Percentiles rank a stretch among this genome's conserved stretches.
phyloP scores from a whole-genome alignment of 2,329 filamentous ascomycete species.

The Microdochium bolleyi region DNA sequence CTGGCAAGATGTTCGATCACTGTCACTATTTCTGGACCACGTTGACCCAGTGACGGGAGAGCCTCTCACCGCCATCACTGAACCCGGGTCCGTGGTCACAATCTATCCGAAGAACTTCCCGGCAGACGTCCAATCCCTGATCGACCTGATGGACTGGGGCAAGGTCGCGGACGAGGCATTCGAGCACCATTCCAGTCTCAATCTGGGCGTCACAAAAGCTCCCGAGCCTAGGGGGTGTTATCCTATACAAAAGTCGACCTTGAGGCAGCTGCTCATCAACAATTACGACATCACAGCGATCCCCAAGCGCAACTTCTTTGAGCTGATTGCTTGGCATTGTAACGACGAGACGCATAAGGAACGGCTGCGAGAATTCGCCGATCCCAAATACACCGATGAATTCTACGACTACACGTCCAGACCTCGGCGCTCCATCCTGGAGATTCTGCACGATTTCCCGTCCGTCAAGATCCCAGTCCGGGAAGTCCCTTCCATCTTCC shows the following conservation, averaged over 20 bases:
- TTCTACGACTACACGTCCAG: conserved; percentile 94
- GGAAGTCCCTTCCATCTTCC: conserved; percentile 65
- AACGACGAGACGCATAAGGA: conserved; percentile 66
- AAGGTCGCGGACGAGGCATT: conserved; percentile 63
- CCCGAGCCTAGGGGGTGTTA: conserved; percentile 17
- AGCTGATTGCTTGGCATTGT: conserved; percentile 69
- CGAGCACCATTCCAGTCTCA: conserved; percentile 15
- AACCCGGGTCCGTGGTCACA: conserved; percentile 73
- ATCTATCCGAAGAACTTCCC: conserved; percentile 86
- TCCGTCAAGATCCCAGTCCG: conserved; percentile 74
- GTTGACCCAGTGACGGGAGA: conserved; percentile 6
- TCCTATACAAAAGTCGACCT: conserved; percentile 40
- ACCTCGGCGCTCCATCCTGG: conserved; percentile 81
- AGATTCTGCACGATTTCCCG: conserved; percentile 86
- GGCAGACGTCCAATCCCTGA: conserved; percentile 68
- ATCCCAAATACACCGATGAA: conserved; percentile 76
- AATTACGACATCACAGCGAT: conserved; percentile 87
- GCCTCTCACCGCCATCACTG: conserved; percentile 26
- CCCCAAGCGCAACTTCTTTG: conserved; percentile 80
- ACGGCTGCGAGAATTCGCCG: conserved; percentile 74
- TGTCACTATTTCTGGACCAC: conserved; percentile 49
- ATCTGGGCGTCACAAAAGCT: conserved; percentile 6
- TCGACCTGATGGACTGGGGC: conserved; percentile 73
- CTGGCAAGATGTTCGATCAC: conserved; percentile 88
- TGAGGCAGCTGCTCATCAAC: conserved; percentile 70